A percentile compares a stretch with the other conserved stretches of the same genome.
These are phyloP conservation scores for Annulohypoxylon truncatum DNA, from an alignment of 2,329 filamentous ascomycete genomes.

Conservation along the genomic window DNA sequence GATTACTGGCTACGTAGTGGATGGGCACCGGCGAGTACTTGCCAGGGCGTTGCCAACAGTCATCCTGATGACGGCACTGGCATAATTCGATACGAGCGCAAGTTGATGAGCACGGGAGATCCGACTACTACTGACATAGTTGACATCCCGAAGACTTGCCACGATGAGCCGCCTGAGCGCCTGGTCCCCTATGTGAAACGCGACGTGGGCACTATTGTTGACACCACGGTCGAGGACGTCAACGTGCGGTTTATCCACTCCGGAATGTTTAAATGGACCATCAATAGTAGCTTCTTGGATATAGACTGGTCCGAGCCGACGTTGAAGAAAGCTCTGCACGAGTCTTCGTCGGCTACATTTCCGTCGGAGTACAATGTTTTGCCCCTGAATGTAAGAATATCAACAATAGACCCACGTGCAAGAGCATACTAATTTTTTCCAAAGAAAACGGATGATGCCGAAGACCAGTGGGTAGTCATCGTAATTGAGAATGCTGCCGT, in stretches of 20 bases:
- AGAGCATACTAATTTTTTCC: neutral
- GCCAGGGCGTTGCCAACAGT: slow-evolving; percentile 5
- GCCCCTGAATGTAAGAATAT: slow-evolving; percentile 1
- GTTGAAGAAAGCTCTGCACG: slow-evolving; percentile 1
- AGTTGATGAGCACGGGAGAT: neutral
- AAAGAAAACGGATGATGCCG: neutral
- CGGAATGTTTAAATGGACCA: slow-evolving; percentile 8
- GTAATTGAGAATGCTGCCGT: slow-evolving; percentile 9
- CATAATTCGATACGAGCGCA: slow-evolving; percentile 11
- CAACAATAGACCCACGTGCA: no score
- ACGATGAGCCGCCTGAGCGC: neutral
- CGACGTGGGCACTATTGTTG: slow-evolving; percentile 2
- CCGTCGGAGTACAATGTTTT: slow-evolving; percentile 7
- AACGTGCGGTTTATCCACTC: slow-evolving; percentile 6
- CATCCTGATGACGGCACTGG: slow-evolving; percentile 7
- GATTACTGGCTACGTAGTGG: slow-evolving; percentile 7
- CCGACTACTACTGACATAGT: neutral
- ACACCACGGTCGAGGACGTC: slow-evolving; percentile 3
- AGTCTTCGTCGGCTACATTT: neutral
- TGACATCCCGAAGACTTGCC: neutral
- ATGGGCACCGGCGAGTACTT: neutral
- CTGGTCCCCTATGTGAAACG: neutral
- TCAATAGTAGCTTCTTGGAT: slow-evolving; percentile 10
- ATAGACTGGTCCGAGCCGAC: slow-evolving; percentile 6
- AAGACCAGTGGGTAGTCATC: neutral